Percentiles rank a stretch among this genome's conserved stretches.
Evolutionary conservation across 2,329 filamentous ascomycete species (phyloP).

Genomic region (Claviceps capensis): DNA sequence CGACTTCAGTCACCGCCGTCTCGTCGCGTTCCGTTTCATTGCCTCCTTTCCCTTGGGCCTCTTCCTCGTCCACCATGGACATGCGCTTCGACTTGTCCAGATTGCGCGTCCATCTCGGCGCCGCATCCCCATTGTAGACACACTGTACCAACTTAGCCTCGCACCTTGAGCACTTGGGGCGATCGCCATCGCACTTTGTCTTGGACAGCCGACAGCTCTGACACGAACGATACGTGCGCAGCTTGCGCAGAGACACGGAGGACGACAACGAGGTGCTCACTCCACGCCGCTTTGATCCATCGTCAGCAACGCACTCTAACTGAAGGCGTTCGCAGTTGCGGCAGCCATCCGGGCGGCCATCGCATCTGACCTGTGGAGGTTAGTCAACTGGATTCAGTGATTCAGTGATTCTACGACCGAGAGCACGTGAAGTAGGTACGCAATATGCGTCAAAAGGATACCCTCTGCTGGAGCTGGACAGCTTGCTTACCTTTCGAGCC

Average conservation of each 20-base stretch:
- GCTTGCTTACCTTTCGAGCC: conserved; percentile 23
- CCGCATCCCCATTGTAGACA: conserved; percentile 24
- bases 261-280: conserved; percentile 15
- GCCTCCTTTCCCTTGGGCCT: not conserved
- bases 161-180: conserved; percentile 25
- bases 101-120: conserved; percentile 23
- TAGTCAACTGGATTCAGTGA: not conserved
- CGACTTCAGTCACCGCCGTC: not conserved
- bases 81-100: conserved; percentile 11
- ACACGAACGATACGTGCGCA: conserved; percentile 27
- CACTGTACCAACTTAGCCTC: conserved; percentile 20
- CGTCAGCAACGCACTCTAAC: conserved; percentile 25
- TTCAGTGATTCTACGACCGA: not conserved
- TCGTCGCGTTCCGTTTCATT: not conserved
- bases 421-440: too few species aligned
- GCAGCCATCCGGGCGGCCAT: conserved; percentile 27
- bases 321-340: conserved; percentile 29
- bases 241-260: conserved; percentile 21
- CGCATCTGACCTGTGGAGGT: conserved; percentile 24
- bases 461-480: too few species aligned
- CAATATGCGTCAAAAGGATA: too few species aligned
- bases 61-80: conserved; percentile 1
- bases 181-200: conserved; percentile 28
- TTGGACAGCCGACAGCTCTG: conserved; percentile 26
- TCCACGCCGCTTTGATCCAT: conserved; percentile 15